These are phyloP conservation scores for Metarhizium anisopliae DNA, from an alignment of 2,329 filamentous ascomycete species.

Conservation along the genomic window DNA sequence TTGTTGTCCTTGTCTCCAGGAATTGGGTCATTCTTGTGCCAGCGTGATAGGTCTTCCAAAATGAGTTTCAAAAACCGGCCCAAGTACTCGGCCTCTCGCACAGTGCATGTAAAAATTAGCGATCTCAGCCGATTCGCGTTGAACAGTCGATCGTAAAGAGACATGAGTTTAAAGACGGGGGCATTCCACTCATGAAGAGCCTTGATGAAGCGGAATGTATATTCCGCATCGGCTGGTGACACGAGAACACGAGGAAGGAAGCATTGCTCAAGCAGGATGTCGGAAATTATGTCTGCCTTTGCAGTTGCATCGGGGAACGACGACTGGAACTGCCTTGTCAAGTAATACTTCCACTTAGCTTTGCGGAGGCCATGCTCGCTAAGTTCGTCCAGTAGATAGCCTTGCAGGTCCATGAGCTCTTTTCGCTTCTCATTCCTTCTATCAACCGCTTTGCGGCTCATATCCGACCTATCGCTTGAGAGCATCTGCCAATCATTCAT, in stretches of 20 bases:
- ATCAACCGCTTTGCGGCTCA: conserved; percentile 59
- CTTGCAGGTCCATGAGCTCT: conserved; percentile 57
- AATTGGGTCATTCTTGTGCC: conserved; percentile 65
- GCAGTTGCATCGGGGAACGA: conserved; percentile 67
- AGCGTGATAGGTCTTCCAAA: conserved; percentile 68
- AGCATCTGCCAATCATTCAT: conserved; percentile 59
- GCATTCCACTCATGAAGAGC: conserved; percentile 79
- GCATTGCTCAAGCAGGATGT: conserved; percentile 79
- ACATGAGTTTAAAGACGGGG: conserved; percentile 78
- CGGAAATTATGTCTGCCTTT: conserved; percentile 59
- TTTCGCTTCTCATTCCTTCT: conserved; percentile 56
- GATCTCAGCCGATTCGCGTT: conserved; percentile 70
- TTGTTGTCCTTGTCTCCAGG: conserved; percentile 32
- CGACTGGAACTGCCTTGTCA: conserved; percentile 65
- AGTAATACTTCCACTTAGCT: conserved; percentile 55
- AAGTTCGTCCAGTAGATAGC: conserved; percentile 64
- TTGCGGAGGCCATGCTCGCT: conserved; percentile 60
- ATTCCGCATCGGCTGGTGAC: conserved; percentile 82
- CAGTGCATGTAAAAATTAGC: conserved; percentile 81
- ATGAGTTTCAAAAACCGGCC: conserved; percentile 82
- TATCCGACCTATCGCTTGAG: conserved; percentile 63
- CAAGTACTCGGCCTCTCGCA: conserved; percentile 86
- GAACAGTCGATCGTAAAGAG: conserved; percentile 77
- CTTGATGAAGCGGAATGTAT: conserved; percentile 76
- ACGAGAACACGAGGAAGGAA: conserved; percentile 80